Base-by-base conservation (phyloP, 257 asterid genomes). In the Salvia rosmarinus region DNA sequence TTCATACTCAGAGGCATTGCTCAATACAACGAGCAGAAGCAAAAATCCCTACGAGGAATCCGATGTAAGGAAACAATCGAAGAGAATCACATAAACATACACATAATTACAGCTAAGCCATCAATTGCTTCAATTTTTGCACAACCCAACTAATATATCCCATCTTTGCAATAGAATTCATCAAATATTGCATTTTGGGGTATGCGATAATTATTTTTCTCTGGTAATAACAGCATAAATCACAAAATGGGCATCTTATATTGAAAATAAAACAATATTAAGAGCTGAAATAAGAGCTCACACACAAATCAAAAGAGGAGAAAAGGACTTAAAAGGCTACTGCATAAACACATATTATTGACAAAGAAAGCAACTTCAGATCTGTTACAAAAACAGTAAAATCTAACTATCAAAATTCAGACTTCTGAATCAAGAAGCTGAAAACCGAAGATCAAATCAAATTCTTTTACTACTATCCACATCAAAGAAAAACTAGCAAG, bases 31-130 rank as follows among this genome's bases (percentile, higher is more conserved):
- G 74, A 90, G 78, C 83, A 87, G 72, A 64, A 88, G 78, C 72
- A 89, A 68, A 55, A 86, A 71, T 62, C 82, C 87, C 98, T 93
- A 56, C 84, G 64, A 50, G 28, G 10, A 68, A 67, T 21, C 60
- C 44, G 57, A 42, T 17, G 40, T 23, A 72, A 67, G 34, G 9
- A 58, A 70, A 79, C 35, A 65, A 19, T 49, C 40, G 49, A 61
- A 65, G 62, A 17, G 66, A 9, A 74, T 69, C 16, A 14, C 59
- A 19, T 32, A 4, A 35, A 46, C 56, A 59, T 28, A 4, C 42
- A 37, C 1, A 52, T 3, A 2, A 72, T 63, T 50, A 64, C 4
- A 21, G 9, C 1, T 21, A 28, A 16, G 12, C 49, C 60, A 52
- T 19, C 32, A 52, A 21, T 3, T n/a, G 30, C 40, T 25, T 3